phyloP scores from a whole-genome alignment of 495 filamentous ascomycete species.

The Xylaria nigripes region DNA sequence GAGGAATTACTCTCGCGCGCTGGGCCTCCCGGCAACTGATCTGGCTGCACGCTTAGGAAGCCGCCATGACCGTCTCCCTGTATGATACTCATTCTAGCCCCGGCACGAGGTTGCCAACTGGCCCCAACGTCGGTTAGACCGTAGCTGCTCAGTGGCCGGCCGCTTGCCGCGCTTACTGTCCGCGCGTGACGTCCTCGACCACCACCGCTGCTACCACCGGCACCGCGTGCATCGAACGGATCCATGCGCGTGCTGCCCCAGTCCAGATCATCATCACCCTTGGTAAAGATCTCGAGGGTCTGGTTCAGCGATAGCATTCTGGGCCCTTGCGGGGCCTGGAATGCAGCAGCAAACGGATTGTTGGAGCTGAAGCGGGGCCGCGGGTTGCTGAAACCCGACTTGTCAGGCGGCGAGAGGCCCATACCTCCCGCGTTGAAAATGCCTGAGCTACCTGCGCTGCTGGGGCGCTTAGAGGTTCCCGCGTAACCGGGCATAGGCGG shows the following conservation, averaged over 20 bases:
- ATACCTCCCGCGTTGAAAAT: conserved; percentile 17
- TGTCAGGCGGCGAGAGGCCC: conserved; percentile 18
- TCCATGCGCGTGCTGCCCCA: conserved; percentile 61
- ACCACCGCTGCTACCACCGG: conserved; percentile 6
- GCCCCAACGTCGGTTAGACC: conserved; percentile 36
- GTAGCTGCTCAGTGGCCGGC: conserved; percentile 43
- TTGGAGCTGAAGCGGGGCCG: conserved; percentile 39
- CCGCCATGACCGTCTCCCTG: conserved; percentile 70
- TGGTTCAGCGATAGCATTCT: conserved; percentile 44
- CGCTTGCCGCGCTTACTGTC: conserved; percentile 14
- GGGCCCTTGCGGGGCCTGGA: conserved; percentile 23
- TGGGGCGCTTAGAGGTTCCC: conserved; percentile 29
- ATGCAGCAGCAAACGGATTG: conserved; percentile 41
- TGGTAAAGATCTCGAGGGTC: conserved; percentile 74
- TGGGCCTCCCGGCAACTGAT: conserved; percentile 11
- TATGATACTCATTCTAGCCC: conserved; percentile 39
- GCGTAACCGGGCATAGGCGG: conserved; percentile 50
- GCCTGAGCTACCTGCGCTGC: conserved; percentile 26
- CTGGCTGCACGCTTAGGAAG: conserved; percentile 73
- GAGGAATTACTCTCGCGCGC: conserved; percentile 9
- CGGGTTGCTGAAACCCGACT: conserved; percentile 13
- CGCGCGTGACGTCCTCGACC: conserved; percentile 16
- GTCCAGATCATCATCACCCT: conserved; percentile 74
- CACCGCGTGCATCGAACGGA: conserved; percentile 23
- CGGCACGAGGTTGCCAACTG: conserved; percentile 35